These are phyloP conservation scores for Gossypium schwendimanii DNA, from an alignment of 441 rosid genomes.

Conservation along the genomic window DNA sequence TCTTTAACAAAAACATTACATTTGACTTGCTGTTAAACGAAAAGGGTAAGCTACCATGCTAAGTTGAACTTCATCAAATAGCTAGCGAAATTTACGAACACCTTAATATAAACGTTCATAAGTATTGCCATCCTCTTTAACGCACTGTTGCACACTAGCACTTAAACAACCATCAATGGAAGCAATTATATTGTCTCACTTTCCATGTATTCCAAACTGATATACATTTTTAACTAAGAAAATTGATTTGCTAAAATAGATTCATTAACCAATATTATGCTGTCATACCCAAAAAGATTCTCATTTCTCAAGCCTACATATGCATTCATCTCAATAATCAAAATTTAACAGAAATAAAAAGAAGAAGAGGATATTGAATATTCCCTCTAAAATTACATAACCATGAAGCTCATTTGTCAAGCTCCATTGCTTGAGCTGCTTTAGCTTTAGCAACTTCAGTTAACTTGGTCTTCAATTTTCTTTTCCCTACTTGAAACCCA, in stretches of 20 bases:
- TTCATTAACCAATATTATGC: neutral
- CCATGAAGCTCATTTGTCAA: constrained; percentile 37
- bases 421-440: constrained; percentile 90
- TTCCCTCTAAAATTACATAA: neutral
- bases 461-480: constrained; percentile 73
- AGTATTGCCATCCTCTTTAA: neutral
- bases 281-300: neutral
- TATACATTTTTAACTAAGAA: neutral
- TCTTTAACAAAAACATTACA: neutral
- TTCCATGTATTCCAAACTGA: neutral
- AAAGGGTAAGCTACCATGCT: neutral
- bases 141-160: neutral
- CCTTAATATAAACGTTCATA: neutral
- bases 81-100: neutral
- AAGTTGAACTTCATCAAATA: neutral
- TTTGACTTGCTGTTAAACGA: neutral
- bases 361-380: neutral
- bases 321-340: neutral
- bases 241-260: neutral
- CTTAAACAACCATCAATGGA: neutral
- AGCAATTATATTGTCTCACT: neutral
- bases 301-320: neutral
- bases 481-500: constrained; percentile 81
- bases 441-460: constrained; percentile 70
- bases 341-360: neutral